A percentile compares a stretch with the other conserved stretches of the same genome.
These are phyloP conservation scores for Kernera saxatilis DNA, from an alignment of 345 rosid species.

Conservation along the genomic window DNA sequence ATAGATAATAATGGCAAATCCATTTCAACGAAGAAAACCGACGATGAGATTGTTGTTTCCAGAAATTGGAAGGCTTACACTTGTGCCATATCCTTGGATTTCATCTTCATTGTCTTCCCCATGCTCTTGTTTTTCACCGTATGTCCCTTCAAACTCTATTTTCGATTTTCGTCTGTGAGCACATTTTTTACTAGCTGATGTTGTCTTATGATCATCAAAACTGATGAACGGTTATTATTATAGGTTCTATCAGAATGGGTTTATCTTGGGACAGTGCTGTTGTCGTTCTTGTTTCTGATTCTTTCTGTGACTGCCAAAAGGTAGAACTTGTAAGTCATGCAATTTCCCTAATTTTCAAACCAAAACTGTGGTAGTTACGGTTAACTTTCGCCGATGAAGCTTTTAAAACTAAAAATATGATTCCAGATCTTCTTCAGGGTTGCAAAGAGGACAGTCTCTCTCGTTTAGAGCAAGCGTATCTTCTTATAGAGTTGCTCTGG, in stretches of 20 bases:
- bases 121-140: slow-evolving; percentile 62
- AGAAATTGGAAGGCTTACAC: slow-evolving; percentile 43
- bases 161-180: background rate
- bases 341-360: background rate
- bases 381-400: background rate
- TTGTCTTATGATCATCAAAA: background rate
- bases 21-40: slow-evolving; percentile 39
- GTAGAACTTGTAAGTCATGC: slow-evolving; percentile 53
- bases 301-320: slow-evolving; percentile 49
- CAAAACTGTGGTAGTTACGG: background rate
- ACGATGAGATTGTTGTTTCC: slow-evolving; percentile 32
- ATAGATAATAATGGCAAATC: slow-evolving; percentile 14
- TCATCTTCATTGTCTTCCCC: slow-evolving; percentile 57
- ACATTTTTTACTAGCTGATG: background rate
- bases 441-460: slow-evolving; percentile 30
- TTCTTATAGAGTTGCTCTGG: slow-evolving; percentile 65
- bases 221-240: background rate
- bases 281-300: slow-evolving; percentile 32
- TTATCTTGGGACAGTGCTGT: slow-evolving; percentile 35
- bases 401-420: slow-evolving; percentile 24
- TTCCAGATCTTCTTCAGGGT: slow-evolving; percentile 31
- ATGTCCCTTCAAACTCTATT: slow-evolving; percentile 23
- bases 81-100: slow-evolving; percentile 47
- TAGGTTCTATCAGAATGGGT: slow-evolving; percentile 82
- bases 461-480: slow-evolving; percentile 52